Evolutionary conservation across 164 flowering plant genomes (phyloP).

Genomic region (Sedum album): DNA sequence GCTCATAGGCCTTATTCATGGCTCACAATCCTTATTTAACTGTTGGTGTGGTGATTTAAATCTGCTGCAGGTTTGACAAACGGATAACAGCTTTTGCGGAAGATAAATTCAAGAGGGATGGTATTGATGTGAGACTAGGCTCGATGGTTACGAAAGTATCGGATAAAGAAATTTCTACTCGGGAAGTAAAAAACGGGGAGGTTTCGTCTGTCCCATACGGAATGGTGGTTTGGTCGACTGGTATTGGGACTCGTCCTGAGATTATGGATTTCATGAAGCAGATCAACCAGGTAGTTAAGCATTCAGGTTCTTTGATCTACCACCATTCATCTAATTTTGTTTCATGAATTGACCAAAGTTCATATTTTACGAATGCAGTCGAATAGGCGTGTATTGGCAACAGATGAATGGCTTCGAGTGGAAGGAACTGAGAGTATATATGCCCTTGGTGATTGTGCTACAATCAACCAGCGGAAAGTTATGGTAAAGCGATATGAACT

Average conservation of each 20-base stretch:
- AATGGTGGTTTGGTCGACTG: slow-evolving; percentile 97
- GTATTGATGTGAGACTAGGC: slow-evolving; percentile 75
- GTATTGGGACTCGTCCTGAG: slow-evolving; percentile 84
- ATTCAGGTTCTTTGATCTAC: background rate
- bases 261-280: slow-evolving; percentile 80
- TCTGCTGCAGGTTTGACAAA: slow-evolving; percentile 70
- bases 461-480: slow-evolving; percentile 85
- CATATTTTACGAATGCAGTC: slow-evolving; percentile 20
- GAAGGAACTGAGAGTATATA: slow-evolving; percentile 58
- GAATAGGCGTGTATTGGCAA: slow-evolving; percentile 74
- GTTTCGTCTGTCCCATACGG: slow-evolving; percentile 66
- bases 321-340: background rate
- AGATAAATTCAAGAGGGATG: slow-evolving; percentile 80
- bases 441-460: slow-evolving; percentile 94
- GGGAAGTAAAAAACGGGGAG: slow-evolving; percentile 49
- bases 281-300: slow-evolving; percentile 63
- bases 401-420: slow-evolving; percentile 97
- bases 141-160: slow-evolving; percentile 73
- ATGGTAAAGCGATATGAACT: slow-evolving; percentile 38
- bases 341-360: background rate
- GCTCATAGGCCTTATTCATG: too few species aligned
- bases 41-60: background rate
- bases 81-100: slow-evolving; percentile 84
- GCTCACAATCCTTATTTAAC: too few species aligned
- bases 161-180: slow-evolving; percentile 63